Conservation (phyloP, 331 rosid species). For the Acacia pycnantha region DNA sequence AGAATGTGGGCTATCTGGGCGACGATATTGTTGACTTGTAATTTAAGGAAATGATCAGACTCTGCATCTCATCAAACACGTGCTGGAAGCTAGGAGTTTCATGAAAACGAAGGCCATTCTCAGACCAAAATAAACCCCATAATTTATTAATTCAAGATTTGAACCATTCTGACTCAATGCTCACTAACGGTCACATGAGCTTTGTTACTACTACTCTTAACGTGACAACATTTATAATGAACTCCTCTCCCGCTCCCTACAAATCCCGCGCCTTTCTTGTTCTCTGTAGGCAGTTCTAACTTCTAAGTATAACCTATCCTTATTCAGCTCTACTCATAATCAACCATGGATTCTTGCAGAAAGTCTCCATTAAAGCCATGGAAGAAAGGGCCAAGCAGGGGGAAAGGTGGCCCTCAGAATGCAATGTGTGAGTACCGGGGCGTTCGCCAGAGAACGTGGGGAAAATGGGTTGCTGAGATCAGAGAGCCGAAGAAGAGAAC, state of each 20-base stretch:
- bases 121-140: not conserved
- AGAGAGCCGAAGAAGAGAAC: slow-evolving; percentile 70
- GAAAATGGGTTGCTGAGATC: slow-evolving; percentile 75
- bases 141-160: not conserved
- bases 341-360: slow-evolving; percentile 51
- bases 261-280: slow-evolving; percentile 53
- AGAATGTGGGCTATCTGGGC: not conserved
- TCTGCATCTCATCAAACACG: not conserved
- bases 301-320: slow-evolving; percentile 21
- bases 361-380: slow-evolving; percentile 61
- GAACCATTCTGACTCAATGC: slow-evolving; percentile 10
- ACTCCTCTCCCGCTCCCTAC: slow-evolving; percentile 46
- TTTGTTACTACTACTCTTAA: slow-evolving; percentile 22
- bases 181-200: slow-evolving; percentile 53
- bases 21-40: not conserved
- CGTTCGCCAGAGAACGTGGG: slow-evolving; percentile 74
- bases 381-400: slow-evolving; percentile 75
- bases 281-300: slow-evolving; percentile 5
- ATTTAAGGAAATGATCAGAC: not conserved
- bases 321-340: not conserved
- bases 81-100: not conserved
- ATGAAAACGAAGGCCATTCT: not conserved
- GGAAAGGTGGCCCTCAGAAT: slow-evolving; percentile 75
- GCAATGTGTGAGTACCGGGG: slow-evolving; percentile 68
- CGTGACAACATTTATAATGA: slow-evolving; percentile 71